Evolutionary conservation across 2,329 filamentous ascomycete species (phyloP).

Genomic region (Penicillium sp.): DNA sequence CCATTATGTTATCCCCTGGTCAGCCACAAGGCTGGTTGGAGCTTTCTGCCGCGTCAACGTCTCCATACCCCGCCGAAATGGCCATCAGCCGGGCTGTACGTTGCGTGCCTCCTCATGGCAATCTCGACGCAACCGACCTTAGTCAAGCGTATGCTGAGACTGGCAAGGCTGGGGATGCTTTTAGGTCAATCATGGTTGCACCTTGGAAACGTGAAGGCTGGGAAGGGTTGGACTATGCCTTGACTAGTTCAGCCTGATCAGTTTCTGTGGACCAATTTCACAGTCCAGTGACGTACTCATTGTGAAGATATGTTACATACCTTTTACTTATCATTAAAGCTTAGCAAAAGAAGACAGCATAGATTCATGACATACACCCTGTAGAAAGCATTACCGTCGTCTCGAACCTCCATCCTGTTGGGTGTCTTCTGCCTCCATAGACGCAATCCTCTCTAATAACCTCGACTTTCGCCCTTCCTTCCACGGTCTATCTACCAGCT

Average conservation of each 20-base stretch:
- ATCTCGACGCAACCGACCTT: constrained; percentile 67
- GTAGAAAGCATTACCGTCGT: neutral
- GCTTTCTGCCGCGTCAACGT: constrained; percentile 62
- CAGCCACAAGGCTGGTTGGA: constrained; percentile 79
- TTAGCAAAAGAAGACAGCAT: neutral
- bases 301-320: neutral
- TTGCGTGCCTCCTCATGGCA: constrained; percentile 70
- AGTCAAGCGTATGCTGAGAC: constrained; percentile 73
- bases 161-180: constrained; percentile 69
- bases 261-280: neutral
- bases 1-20: constrained; percentile 78
- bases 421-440: constrained; percentile 11
- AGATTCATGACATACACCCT: neutral
- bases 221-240: constrained; percentile 46
- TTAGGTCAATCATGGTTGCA: constrained; percentile 74
- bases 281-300: neutral
- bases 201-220: constrained; percentile 74
- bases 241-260: constrained; percentile 18
- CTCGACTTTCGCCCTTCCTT: constrained; percentile 67
- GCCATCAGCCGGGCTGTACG: constrained; percentile 75
- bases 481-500: constrained; percentile 78
- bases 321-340: neutral
- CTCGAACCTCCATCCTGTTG: neutral
- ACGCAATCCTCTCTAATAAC: constrained; percentile 62
- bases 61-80: constrained; percentile 66